phyloP scores from a whole-genome alignment of 768 basidiomycete genomes.

The Auriculariales sp. region DNA sequence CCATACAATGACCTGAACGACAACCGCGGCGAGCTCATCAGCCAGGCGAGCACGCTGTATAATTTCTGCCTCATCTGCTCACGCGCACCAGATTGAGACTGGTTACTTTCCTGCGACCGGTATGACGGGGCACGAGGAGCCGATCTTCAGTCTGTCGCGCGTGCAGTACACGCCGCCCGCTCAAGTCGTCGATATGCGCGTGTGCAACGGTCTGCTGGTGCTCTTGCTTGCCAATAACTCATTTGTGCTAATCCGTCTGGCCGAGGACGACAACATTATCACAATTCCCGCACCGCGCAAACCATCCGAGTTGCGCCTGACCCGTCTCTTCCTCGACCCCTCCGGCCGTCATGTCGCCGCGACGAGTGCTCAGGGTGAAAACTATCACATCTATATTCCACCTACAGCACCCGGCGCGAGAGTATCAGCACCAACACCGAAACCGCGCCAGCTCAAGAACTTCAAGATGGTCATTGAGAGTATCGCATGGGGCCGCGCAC shows the following conservation, averaged over 20 bases:
- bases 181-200: constrained; percentile 65
- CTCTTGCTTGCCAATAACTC: constrained; percentile 69
- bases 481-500: constrained; percentile 72
- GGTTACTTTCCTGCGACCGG: constrained; percentile 16
- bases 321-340: constrained; percentile 84
- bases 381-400: constrained; percentile 60
- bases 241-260: constrained; percentile 80
- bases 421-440: constrained; percentile 30
- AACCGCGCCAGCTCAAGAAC: constrained; percentile 60
- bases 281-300: constrained; percentile 53
- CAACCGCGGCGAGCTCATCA: constrained; percentile 18
- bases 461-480: constrained; percentile 84
- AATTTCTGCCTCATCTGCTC: neutral
- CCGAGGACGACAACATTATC: constrained; percentile 72
- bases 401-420: neutral
- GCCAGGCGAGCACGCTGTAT: constrained; percentile 11
- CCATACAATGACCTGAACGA: constrained; percentile 39
- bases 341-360: constrained; percentile 83
- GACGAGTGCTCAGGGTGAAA: constrained; percentile 78
- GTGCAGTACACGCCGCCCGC: constrained; percentile 86
- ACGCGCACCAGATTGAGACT: constrained; percentile 17
- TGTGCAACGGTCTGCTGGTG: constrained; percentile 74
- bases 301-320: constrained; percentile 57
- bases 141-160: constrained; percentile 65
- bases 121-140: constrained; percentile 28